Conservation (phyloP, 257 asterid species). For the Coffea eugenioides region DNA sequence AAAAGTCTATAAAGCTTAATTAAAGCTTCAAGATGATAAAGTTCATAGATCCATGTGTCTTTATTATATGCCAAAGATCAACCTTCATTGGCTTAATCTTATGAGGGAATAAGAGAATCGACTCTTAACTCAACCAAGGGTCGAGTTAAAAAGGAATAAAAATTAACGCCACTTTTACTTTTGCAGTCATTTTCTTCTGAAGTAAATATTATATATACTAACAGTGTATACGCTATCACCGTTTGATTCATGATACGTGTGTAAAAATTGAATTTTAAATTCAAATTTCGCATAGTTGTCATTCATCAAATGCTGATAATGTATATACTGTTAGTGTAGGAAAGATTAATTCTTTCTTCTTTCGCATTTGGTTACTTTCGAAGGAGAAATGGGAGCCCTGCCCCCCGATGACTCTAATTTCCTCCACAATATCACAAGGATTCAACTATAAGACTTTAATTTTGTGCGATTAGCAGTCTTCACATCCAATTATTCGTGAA, state of each 20-base stretch:
- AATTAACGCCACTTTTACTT: too few species aligned
- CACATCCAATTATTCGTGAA: neutral
- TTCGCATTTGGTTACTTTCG: too few species aligned
- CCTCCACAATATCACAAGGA: neutral
- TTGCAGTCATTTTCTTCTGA: neutral
- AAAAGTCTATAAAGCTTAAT: neutral
- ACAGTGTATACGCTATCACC: too few species aligned
- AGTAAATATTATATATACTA: too few species aligned
- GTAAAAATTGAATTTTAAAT: too few species aligned
- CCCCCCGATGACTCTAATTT: neutral
- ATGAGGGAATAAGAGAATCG: neutral
- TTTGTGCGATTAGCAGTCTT: neutral
- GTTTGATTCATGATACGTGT: too few species aligned
- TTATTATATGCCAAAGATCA: too few species aligned
- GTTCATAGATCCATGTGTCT: too few species aligned
- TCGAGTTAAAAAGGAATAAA: neutral
- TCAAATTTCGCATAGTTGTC: too few species aligned
- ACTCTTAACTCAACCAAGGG: constrained; percentile 4
- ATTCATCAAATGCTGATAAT: too few species aligned
- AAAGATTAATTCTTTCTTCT: too few species aligned
- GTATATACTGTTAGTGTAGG: too few species aligned
- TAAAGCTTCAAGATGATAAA: neutral
- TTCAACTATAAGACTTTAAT: neutral
- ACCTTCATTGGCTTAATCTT: neutral
- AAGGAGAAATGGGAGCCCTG: neutral